phyloP scores from a whole-genome alignment of 2,329 filamentous ascomycete genomes.

The Drechmeria coniospora region DNA sequence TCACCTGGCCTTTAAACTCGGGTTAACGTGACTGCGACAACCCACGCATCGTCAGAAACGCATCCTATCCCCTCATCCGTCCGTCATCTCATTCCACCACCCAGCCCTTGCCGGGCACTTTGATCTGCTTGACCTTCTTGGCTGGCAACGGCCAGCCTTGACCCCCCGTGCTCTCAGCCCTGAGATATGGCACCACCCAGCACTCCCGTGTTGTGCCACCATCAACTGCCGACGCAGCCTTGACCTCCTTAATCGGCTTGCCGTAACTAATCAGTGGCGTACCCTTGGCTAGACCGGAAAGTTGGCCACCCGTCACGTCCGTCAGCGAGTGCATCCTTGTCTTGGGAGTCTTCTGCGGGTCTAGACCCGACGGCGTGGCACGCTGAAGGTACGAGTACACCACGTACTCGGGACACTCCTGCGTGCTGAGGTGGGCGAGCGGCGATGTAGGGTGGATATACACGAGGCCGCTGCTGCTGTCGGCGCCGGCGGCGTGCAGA shows the following conservation, averaged over 20 bases:
- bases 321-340: slow-evolving; percentile 83
- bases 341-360: slow-evolving; percentile 44
- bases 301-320: slow-evolving; percentile 57
- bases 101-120: slow-evolving; percentile 59
- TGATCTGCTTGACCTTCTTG: slow-evolving; percentile 70
- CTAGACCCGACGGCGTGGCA: slow-evolving; percentile 33
- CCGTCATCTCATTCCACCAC: slow-evolving; percentile 37
- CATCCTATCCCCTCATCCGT: background rate
- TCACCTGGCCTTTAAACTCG: no score
- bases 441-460: slow-evolving; percentile 80
- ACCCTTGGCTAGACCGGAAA: slow-evolving; percentile 65
- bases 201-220: slow-evolving; percentile 46
- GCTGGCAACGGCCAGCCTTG: slow-evolving; percentile 74
- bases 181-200: slow-evolving; percentile 67
- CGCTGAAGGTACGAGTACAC: slow-evolving; percentile 78
- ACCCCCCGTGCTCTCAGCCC: slow-evolving; percentile 49
- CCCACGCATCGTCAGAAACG: background rate
- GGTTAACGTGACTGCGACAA: no score
- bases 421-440: slow-evolving; percentile 51
- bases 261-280: slow-evolving; percentile 74
- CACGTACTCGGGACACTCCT: slow-evolving; percentile 74
- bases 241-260: slow-evolving; percentile 79
- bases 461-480: slow-evolving; percentile 48
- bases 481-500: slow-evolving; percentile 27
- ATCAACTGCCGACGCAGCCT: slow-evolving; percentile 22